Conservation (phyloP, 192 early-diverging fungal genomes). For the Umbelopsis vinacea region DNA sequence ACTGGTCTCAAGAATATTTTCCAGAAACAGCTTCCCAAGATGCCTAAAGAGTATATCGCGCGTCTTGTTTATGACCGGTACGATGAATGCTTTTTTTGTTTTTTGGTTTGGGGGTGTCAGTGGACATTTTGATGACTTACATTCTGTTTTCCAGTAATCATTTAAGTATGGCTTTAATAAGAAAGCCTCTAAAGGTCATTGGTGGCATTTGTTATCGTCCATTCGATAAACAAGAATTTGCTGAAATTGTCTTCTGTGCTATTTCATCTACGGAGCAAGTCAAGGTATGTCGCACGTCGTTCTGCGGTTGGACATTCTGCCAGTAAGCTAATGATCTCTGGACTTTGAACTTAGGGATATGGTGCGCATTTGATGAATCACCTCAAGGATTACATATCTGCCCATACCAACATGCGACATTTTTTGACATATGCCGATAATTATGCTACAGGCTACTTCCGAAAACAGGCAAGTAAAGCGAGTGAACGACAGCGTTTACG, state of each 20-base stretch:
- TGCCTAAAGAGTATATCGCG: slow-evolving; percentile 99
- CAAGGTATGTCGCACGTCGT: slow-evolving; percentile 56
- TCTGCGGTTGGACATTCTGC: neutral
- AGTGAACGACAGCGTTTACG: neutral
- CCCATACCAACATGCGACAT: slow-evolving; percentile 73
- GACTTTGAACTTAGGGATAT: slow-evolving; percentile 72
- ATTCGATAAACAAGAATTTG: slow-evolving; percentile 87
- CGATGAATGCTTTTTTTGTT: neutral
- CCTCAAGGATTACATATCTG: slow-evolving; percentile 91
- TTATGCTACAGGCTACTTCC: slow-evolving; percentile 98
- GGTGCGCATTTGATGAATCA: slow-evolving; percentile 96
- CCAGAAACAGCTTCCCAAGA: slow-evolving; percentile 96
- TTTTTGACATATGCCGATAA: slow-evolving; percentile 99
- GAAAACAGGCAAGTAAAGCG: slow-evolving; percentile 75
- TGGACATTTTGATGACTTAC: neutral
- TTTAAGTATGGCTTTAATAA: slow-evolving; percentile 79
- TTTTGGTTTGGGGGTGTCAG: neutral
- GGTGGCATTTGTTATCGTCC: slow-evolving; percentile 96
- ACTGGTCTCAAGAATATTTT: slow-evolving; percentile 97
- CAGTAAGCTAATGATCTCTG: neutral
- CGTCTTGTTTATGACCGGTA: slow-evolving; percentile 92
- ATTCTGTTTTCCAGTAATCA: slow-evolving; percentile 67
- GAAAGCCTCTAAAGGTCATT: slow-evolving; percentile 73
- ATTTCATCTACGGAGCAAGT: slow-evolving; percentile 91
- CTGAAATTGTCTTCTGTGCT: slow-evolving; percentile 99